Evolutionary conservation across 2,329 filamentous ascomycete genomes (phyloP).

Genomic region (Penicillium polonicum): DNA sequence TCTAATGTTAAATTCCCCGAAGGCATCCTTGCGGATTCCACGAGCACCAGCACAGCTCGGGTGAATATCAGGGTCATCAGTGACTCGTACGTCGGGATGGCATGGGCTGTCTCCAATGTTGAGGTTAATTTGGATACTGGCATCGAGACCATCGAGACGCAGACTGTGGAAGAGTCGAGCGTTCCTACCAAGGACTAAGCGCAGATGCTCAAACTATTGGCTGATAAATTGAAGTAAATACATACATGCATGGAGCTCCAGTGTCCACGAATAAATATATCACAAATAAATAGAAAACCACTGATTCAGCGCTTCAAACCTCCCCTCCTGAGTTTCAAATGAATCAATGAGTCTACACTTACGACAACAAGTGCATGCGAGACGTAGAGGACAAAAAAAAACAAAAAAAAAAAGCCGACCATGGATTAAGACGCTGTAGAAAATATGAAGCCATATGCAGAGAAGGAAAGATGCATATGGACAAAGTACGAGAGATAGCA

Average conservation of each 20-base stretch:
- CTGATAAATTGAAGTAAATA: neutral
- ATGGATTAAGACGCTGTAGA: neutral
- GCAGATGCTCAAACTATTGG: neutral
- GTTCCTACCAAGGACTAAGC: slow-evolving; percentile 14
- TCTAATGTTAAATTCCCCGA: slow-evolving; percentile 36
- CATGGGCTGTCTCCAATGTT: slow-evolving; percentile 54
- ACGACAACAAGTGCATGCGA: neutral
- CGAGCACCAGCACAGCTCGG: slow-evolving; percentile 27
- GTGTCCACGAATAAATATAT: slow-evolving; percentile 30
- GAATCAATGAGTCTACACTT: slow-evolving; percentile 30
- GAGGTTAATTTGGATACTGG: slow-evolving; percentile 48
- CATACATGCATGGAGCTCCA: neutral
- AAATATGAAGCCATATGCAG: neutral
- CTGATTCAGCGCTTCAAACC: slow-evolving; percentile 45
- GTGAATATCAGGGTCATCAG: slow-evolving; percentile 77
- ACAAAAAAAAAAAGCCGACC: too few species aligned
- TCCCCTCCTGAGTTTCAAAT: slow-evolving; percentile 45
- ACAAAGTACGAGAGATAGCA: neutral
- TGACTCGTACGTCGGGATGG: slow-evolving; percentile 81
- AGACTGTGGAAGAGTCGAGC: slow-evolving; percentile 20
- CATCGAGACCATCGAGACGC: slow-evolving; percentile 11
- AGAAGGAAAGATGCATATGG: neutral
- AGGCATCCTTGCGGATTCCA: slow-evolving; percentile 16
- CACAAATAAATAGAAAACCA: slow-evolving; percentile 43
- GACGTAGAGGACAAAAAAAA: neutral